Base-by-base conservation (phyloP, 2,329 filamentous ascomycete genomes). In the Ceratocystiopsis minuta region DNA sequence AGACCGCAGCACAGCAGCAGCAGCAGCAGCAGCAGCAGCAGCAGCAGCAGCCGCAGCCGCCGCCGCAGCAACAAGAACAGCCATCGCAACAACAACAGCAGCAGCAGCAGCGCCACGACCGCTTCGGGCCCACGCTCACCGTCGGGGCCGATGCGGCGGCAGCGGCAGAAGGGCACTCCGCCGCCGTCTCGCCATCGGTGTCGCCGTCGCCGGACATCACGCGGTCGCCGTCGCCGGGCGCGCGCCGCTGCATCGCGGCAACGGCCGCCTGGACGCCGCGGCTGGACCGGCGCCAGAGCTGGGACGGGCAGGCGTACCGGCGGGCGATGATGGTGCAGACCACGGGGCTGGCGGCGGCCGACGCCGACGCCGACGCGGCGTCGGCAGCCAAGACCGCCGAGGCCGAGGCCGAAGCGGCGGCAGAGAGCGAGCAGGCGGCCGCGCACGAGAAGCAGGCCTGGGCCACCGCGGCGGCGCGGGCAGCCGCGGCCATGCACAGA, bases 271-370 rank as follows among this genome's bases (percentile, higher is more conserved):
- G 70, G 70, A 61, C 61, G 49, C 70, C 70, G 9, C 49, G 52
- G 16, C 49, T 62, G 41, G 55, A 61, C 48, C 60, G 64, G 11
- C 63, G 67, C 38, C 65, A 66, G 53, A 70, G 67, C 56, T 75
- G 65, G 60, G 64, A 59, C 51, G 58, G 60, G 33, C 65, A 75
- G 55, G 70, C 72, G 52, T 62, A 62, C 54, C 71, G 70, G 54
- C 68, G 63, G 47, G 57, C 57, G 42, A 50, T 68, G 55, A 47
- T 47, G 45, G 36, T 41, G 36, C 43, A 45, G 44, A 31, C 46
- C 6, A 44, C 39, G 3, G 43, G 42, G 4, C 38, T 48, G 16
- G 42, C 18, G 42, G 24, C 14, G 41, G 43, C 39, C 43, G 16
- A 38, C 10, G 4, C 17, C 14, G 16, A 35, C 35, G 17, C n/a